Evolutionary conservation across 2,329 filamentous ascomycete species (phyloP).

Genomic region (Coniochaeta sp.): DNA sequence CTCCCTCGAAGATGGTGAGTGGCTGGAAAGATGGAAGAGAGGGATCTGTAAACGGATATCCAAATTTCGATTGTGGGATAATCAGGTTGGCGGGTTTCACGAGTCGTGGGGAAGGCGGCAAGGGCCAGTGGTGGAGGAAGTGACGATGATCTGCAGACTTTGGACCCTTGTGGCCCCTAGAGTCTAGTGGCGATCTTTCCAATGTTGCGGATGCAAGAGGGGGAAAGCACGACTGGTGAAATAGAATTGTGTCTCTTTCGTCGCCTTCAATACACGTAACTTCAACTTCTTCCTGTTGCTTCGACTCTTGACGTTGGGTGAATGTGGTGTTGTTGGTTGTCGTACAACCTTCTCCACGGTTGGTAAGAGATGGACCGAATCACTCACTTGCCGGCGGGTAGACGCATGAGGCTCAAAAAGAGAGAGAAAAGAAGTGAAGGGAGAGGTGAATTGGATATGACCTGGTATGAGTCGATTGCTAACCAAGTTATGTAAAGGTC

Average conservation of each 20-base stretch:
- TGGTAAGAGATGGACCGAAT: not conserved
- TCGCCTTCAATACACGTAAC: too few species aligned
- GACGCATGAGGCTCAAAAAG: not conserved
- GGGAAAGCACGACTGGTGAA: too few species aligned
- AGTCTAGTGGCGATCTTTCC: conserved; percentile 1
- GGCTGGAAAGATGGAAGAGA: not conserved
- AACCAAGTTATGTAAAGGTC: not conserved
- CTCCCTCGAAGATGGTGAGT: not conserved
- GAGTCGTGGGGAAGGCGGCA: conserved; percentile 1
- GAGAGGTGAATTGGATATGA: not conserved
- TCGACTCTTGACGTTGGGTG: not conserved
- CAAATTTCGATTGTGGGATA: not conserved
- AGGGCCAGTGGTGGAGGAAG: not conserved
- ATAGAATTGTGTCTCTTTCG: too few species aligned
- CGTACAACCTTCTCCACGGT: conserved; percentile 1
- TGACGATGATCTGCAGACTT: not conserved
- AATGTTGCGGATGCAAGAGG: not conserved
- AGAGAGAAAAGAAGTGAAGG: not conserved
- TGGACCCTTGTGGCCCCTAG: too few species aligned
- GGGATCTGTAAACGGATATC: not conserved
- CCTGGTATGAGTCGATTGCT: not conserved
- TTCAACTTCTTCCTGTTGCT: too few species aligned
- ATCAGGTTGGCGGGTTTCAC: not conserved
- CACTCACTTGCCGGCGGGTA: conserved; percentile 1
- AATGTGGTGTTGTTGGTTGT: not conserved